Evolutionary conservation across 2,329 filamentous ascomycete genomes (phyloP).

Genomic region (Claviceps sorghi): DNA sequence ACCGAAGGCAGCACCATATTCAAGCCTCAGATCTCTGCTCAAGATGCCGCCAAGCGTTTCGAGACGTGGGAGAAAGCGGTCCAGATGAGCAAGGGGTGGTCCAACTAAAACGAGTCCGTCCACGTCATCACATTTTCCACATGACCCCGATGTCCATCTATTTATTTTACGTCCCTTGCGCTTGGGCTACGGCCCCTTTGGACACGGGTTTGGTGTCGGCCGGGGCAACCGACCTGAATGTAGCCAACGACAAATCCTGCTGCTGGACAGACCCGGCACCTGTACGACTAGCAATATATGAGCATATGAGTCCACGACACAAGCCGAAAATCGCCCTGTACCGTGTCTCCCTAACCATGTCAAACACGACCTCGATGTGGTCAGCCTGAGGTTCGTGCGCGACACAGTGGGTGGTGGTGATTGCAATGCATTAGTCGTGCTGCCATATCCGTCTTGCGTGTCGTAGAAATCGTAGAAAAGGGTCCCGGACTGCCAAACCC

Average conservation of each 20-base stretch:
- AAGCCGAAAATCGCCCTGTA: no score
- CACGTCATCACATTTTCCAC: neutral
- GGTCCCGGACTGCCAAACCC: no score
- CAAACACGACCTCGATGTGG: no score
- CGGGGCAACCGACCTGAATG: no score
- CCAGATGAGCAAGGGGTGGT: conserved; percentile 64
- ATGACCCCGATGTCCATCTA: no score
- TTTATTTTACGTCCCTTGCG: neutral
- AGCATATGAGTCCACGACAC: conserved; percentile 15
- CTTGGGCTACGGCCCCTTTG: neutral
- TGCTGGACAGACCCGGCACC: neutral
- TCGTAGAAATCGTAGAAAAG: no score
- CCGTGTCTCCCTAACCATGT: no score
- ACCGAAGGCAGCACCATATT: conserved; percentile 54
- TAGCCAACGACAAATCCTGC: neutral
- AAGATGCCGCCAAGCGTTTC: conserved; percentile 49
- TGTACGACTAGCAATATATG: conserved; percentile 28
- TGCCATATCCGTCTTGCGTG: no score
- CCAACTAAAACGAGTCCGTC: conserved; percentile 16
- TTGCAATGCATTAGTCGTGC: no score
- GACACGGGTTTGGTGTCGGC: no score
- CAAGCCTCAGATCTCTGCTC: conserved; percentile 46
- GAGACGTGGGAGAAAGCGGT: conserved; percentile 63
- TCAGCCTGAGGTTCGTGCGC: no score
- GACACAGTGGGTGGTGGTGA: no score